Percentiles rank a stretch among this genome's conserved stretches.
These are phyloP conservation scores for Populus ilicifolia DNA, from an alignment of 345 rosid genomes.

Conservation along the genomic window DNA sequence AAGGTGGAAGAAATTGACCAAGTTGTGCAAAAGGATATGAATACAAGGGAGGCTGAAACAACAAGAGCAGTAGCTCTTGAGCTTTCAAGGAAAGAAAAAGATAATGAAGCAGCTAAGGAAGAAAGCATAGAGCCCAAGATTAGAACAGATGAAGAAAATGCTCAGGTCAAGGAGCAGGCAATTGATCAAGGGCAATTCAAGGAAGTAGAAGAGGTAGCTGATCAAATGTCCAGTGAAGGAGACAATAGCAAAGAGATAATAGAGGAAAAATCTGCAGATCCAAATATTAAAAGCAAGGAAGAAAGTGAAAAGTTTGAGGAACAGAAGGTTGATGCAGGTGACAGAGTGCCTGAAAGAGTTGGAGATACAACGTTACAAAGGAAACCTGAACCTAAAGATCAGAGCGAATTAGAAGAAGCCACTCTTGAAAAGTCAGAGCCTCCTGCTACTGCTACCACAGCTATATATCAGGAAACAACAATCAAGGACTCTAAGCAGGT, in stretches of 20 bases:
- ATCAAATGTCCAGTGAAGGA: constrained; percentile 19
- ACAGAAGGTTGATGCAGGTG: constrained; percentile 10
- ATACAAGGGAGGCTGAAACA: constrained; percentile 9
- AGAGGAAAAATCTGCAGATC: constrained; percentile 6
- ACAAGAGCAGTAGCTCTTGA: not conserved
- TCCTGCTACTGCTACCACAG: not conserved
- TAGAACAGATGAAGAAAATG: constrained; percentile 4
- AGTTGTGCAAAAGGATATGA: constrained; percentile 13
- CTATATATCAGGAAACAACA: not conserved
- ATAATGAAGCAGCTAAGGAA: not conserved
- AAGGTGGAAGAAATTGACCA: constrained; percentile 19
- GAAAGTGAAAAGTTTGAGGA: not conserved
- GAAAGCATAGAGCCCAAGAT: constrained; percentile 3
- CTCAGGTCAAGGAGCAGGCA: constrained; percentile 6
- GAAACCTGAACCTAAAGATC: not conserved
- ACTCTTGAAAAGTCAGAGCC: constrained; percentile 1
- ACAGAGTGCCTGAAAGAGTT: not conserved
- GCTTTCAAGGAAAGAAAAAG: not conserved
- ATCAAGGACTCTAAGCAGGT: not conserved
- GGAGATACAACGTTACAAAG: not conserved
- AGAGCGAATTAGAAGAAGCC: constrained; percentile 4
- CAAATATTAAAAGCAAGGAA: not conserved
- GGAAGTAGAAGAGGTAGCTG: constrained; percentile 1
- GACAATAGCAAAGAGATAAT: not conserved
- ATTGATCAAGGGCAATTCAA: constrained; percentile 1